Evolutionary conservation across 768 basidiomycete genomes (phyloP), one percentile per base, ranked within the genome.

Genomic region (Trichaptum fuscoviolaceum): DNA sequence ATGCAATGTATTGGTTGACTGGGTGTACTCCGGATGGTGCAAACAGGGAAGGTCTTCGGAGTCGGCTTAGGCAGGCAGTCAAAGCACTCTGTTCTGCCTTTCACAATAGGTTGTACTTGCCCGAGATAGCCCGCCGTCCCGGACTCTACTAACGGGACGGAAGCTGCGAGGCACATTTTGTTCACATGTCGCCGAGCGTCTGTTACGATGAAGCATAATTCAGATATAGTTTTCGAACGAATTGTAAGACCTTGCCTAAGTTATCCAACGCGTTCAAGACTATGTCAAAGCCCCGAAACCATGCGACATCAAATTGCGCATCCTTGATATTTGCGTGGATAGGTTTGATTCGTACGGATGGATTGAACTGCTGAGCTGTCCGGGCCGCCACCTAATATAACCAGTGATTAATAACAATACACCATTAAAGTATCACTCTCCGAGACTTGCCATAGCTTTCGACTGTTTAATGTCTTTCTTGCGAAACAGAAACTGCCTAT

Each of bases 1-100:
- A 99, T 98, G 73, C 96, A 99, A 72, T 99, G 97, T 63, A 99
- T 97, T 0, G 97, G 95, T 69, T 96, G 96, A 66, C 91, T 93
- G 0, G 97, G 97, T 0, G 97, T 99, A 1, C 94, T 94, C 52
- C 96, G 89, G 70, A 99, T 99, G 0, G 97, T 99, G 75, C 97
- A 99, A 10, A 99, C 96, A 0, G 97, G 96, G 74, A 94, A 99
- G 0, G 93, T 91, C 75, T 95, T 99, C 0, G 95, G 95, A 0
- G 92, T 91, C 0, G 91, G 90, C 75, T 99, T 98, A 5, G 90
- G 86, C n/a, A 93, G 83, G 71, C 97, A 99, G 73, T 98, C 96
- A 73, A 96, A 99, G 77, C 97, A 99, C 73, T 98, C 96, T 1
- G 93, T 92, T 27, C 81, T 80, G 72, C 95, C 91, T 83, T 94